Evolutionary conservation across 495 filamentous ascomycete species (phyloP).

Genomic region (Penicillium robsamsonii): DNA sequence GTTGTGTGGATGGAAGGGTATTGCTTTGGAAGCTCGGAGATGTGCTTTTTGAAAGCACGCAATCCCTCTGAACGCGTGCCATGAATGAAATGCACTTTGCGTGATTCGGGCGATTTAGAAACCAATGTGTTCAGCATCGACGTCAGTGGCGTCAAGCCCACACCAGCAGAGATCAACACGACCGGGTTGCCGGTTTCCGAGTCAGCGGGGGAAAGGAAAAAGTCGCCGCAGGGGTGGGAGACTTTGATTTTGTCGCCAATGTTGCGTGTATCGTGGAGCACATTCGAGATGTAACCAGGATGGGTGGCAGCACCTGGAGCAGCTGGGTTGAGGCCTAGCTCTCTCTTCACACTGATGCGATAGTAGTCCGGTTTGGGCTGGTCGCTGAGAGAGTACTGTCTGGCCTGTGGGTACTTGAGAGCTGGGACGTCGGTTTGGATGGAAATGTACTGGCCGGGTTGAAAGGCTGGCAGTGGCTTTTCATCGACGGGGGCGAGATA

Average conservation of each 20-base stretch:
- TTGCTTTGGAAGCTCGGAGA: slow-evolving; percentile 42
- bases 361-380: slow-evolving; percentile 56
- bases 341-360: slow-evolving; percentile 70
- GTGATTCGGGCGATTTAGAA: slow-evolving; percentile 30
- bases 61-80: slow-evolving; percentile 47
- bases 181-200: slow-evolving; percentile 39
- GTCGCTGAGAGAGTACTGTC: slow-evolving; percentile 73
- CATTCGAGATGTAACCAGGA: slow-evolving; percentile 68
- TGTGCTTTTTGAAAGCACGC: slow-evolving; percentile 47
- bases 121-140: slow-evolving; percentile 63
- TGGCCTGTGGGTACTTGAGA: slow-evolving; percentile 58
- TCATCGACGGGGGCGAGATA: slow-evolving; percentile 66
- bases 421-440: slow-evolving; percentile 57
- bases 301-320: slow-evolving; percentile 43
- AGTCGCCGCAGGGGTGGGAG: slow-evolving; percentile 68
- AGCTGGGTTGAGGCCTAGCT: slow-evolving; percentile 47
- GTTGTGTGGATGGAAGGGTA: slow-evolving; percentile 39
- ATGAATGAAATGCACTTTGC: slow-evolving; percentile 62
- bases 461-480: slow-evolving; percentile 55
- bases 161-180: slow-evolving; percentile 69
- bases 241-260: slow-evolving; percentile 61
- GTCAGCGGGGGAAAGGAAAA: slow-evolving; percentile 52
- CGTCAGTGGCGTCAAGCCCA: slow-evolving; percentile 66
- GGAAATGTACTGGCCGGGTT: slow-evolving; percentile 70
- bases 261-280: slow-evolving; percentile 59